Evolutionary conservation across 2,329 filamentous ascomycete genomes (phyloP), one percentile per base, ranked within the genome.

Genomic region (Alternaria sp.): DNA sequence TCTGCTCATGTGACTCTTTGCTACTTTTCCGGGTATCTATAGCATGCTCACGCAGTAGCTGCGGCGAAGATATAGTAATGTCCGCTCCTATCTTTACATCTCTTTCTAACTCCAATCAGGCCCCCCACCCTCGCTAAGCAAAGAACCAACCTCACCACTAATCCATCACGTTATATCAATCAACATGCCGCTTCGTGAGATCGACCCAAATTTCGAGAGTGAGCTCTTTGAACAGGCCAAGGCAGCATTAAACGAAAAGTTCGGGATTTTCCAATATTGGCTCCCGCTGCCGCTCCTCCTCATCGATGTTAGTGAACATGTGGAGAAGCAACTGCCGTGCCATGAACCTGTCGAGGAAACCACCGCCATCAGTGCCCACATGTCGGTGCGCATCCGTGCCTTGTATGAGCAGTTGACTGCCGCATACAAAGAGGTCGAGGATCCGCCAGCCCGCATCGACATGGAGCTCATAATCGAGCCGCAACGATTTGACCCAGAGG

Each of bases 211-310:
- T 54, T 63, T 58, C 14, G 47, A 63, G 57, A 54, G 30, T 47
- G 41, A 61, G 54, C 51, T 65, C 30, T 51, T 62, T 14, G 51
- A 63, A 51, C 24, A 42, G 28, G 42, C n/a, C 22, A 63, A 65
- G 28, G 60, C 60, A 58, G 63, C 60, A 14, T 56, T 63, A 1
- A 53, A 58, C 30, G 53, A 30, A 47, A 65, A 65, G 30, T 63
- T 53, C 18, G 60, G 51, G 16, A 6, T 28, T 48, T 39, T 30
- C 14, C 20, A 63, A 51, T 65, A 65, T 51, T 22, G 2, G n/a
- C 57, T 65, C 36, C 60, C 63, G 24, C 47, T 63, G 38, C 63
- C 63, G 18, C 60, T 57, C 32, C 47, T 63, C 51, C 54, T 65
- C 41, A 46, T 57, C 28, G 41, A 64, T 57, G 24, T 26, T 7